Percentiles rank a stretch among this genome's conserved stretches.
phyloP scores from a whole-genome alignment of 441 rosid species.

The Gossypium schwendimanii region DNA sequence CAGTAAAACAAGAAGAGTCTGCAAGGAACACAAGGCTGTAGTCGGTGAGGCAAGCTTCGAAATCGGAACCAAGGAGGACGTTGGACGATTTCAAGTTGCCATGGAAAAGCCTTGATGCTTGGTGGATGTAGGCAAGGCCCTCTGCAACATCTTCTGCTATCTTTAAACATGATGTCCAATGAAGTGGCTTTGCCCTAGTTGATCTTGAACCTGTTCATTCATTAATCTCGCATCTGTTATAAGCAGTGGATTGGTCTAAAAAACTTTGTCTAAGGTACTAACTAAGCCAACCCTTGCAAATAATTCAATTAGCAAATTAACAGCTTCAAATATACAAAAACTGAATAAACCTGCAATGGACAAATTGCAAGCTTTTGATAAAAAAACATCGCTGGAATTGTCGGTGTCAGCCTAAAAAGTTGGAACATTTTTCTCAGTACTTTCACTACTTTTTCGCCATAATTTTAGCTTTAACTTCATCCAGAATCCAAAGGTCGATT shows the following conservation, averaged over 20 bases:
- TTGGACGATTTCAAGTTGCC: conserved; percentile 83
- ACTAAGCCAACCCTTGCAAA: background rate
- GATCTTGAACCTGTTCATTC: conserved; percentile 60
- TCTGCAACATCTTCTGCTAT: conserved; percentile 94
- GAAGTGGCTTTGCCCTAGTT: conserved; percentile 75
- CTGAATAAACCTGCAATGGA: background rate
- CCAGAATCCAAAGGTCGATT: background rate
- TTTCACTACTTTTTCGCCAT: background rate
- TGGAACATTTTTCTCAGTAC: background rate
- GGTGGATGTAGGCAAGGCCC: conserved; percentile 73
- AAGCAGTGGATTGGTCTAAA: background rate
- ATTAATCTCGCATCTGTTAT: background rate
- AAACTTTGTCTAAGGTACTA: background rate
- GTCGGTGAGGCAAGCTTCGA: conserved; percentile 76
- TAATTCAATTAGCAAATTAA: background rate
- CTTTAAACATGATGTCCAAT: conserved; percentile 91
- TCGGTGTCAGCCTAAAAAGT: conserved; percentile 10
- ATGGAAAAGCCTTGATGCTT: conserved; percentile 60
- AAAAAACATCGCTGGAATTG: background rate
- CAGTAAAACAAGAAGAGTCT: conserved; percentile 20
- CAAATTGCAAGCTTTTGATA: background rate
- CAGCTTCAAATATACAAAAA: background rate
- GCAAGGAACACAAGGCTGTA: conserved; percentile 61
- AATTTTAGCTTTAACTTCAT: background rate
- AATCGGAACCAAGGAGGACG: conserved; percentile 73